phyloP scores from a whole-genome alignment of 768 basidiomycete genomes.

The Cystoderma amianthinum region DNA sequence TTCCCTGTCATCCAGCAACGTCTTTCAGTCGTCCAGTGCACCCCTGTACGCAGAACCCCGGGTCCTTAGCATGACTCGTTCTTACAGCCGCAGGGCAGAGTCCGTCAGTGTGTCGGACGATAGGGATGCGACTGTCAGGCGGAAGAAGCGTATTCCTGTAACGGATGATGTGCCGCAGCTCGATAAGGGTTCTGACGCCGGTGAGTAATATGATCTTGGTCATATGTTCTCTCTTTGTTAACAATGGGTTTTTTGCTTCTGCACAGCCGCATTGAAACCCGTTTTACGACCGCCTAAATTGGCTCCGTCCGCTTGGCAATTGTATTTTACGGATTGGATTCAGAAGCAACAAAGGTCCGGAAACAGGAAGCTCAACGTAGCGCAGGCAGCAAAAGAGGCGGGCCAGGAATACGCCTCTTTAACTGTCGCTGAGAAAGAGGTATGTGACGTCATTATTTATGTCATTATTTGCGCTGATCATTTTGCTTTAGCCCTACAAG shows the following conservation, averaged over 20 bases:
- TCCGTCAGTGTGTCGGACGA: constrained; percentile 56
- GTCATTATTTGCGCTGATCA: constrained; percentile 12
- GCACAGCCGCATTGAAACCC: constrained; percentile 61
- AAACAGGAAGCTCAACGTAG: constrained; percentile 86
- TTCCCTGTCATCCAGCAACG: constrained; percentile 39
- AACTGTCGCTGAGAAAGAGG: constrained; percentile 78
- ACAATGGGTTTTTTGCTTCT: constrained; percentile 5
- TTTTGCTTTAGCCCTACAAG: constrained; percentile 65
- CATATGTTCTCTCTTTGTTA: constrained; percentile 5
- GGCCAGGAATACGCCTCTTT: constrained; percentile 84
- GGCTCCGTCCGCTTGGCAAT: constrained; percentile 92
- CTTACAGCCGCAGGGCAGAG: constrained; percentile 63
- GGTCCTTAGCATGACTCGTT: constrained; percentile 41
- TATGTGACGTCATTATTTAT: constrained; percentile 32
- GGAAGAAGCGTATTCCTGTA: constrained; percentile 39
- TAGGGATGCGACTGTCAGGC: constrained; percentile 68
- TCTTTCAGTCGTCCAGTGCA: constrained; percentile 70
- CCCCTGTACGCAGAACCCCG: constrained; percentile 47
- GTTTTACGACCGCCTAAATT: constrained; percentile 82
- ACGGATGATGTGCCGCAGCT: constrained; percentile 25
- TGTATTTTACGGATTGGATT: constrained; percentile 95
- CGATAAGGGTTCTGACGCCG: constrained; percentile 33
- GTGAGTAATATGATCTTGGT: constrained; percentile 29
- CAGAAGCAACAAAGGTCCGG: constrained; percentile 76
- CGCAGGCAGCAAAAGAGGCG: constrained; percentile 92